These are phyloP conservation scores for Camelina laxa DNA, from an alignment of 345 rosid genomes.

Conservation along the genomic window DNA sequence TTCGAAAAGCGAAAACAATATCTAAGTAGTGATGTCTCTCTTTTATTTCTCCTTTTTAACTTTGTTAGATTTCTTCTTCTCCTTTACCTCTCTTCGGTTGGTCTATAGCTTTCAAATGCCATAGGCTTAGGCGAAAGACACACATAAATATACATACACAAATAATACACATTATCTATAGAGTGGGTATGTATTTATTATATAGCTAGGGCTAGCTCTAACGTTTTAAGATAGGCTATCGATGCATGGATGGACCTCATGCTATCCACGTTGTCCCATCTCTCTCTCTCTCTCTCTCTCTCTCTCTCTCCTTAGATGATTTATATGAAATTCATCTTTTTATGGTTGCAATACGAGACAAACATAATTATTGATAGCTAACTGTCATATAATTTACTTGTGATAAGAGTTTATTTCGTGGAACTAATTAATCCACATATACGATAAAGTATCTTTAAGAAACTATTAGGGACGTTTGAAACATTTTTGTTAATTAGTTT, in stretches of 20 bases:
- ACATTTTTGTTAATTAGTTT: too few relatives aligned
- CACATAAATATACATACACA: constrained; percentile 23
- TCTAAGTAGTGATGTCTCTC: constrained; percentile 25
- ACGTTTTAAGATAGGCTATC: constrained; percentile 23
- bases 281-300: too few relatives aligned
- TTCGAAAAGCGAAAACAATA: constrained; percentile 31
- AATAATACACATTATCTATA: neutral
- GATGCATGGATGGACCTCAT: constrained; percentile 31
- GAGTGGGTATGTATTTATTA: constrained; percentile 16
- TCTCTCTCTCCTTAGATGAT: neutral
- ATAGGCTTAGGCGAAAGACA: constrained; percentile 14
- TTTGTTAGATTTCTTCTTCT: constrained; percentile 37
- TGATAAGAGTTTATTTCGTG: neutral
- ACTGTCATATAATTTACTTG: neutral
- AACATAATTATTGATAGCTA: constrained; percentile 18
- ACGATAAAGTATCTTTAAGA: neutral
- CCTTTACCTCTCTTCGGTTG: constrained; percentile 40
- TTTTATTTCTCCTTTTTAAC: constrained; percentile 7
- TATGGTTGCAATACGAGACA: neutral
- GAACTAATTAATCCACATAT: constrained; percentile 5
- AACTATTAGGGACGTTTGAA: too few relatives aligned
- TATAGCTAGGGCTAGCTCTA: constrained; percentile 29
- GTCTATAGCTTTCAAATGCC: constrained; percentile 37
- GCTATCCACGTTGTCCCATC: constrained; percentile 28
- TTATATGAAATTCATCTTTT: neutral